Evolutionary conservation across 2,329 filamentous ascomycete species (phyloP).

Genomic region (Apiospora saccharicola): DNA sequence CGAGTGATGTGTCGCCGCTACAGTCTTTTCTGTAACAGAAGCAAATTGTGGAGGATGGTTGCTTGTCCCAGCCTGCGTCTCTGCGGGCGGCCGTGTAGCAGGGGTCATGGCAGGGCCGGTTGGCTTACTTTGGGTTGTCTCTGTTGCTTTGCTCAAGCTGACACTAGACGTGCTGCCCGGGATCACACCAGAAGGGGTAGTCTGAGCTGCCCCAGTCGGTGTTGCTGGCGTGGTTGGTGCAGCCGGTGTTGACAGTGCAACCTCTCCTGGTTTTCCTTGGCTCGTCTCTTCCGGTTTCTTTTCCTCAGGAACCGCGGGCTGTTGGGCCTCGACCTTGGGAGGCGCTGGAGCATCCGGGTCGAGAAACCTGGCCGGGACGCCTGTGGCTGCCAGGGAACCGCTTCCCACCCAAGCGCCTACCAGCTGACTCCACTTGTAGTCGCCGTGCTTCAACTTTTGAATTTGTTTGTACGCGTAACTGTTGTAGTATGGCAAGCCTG

Average conservation of each 20-base stretch:
- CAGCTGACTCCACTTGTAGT: slow-evolving; percentile 83
- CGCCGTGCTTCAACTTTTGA: slow-evolving; percentile 73
- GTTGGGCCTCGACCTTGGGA: slow-evolving; percentile 29
- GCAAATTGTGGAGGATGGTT: neutral
- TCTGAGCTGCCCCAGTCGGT: slow-evolving; percentile 4
- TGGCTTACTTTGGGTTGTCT: neutral
- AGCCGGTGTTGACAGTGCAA: slow-evolving; percentile 14
- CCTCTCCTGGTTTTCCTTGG: neutral
- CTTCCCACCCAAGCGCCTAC: slow-evolving; percentile 85
- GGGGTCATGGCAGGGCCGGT: neutral
- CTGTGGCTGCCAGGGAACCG: slow-evolving; percentile 68
- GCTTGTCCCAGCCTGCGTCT: neutral
- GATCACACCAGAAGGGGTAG: neutral
- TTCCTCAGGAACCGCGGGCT: neutral
- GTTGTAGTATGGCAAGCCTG: slow-evolving; percentile 83
- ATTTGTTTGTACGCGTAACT: slow-evolving; percentile 83
- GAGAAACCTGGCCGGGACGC: slow-evolving; percentile 81
- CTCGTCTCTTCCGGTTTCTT: slow-evolving; percentile 22
- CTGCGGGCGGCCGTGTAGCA: neutral
- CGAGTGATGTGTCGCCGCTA: neutral
- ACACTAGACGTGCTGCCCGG: neutral
- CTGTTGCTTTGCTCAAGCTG: neutral
- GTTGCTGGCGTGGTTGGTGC: slow-evolving; percentile 25
- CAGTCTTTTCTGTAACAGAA: neutral
- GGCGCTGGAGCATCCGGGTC: slow-evolving; percentile 46